phyloP scores from a whole-genome alignment of 75 land plant genomes.

The Pinus tabuliformis region DNA sequence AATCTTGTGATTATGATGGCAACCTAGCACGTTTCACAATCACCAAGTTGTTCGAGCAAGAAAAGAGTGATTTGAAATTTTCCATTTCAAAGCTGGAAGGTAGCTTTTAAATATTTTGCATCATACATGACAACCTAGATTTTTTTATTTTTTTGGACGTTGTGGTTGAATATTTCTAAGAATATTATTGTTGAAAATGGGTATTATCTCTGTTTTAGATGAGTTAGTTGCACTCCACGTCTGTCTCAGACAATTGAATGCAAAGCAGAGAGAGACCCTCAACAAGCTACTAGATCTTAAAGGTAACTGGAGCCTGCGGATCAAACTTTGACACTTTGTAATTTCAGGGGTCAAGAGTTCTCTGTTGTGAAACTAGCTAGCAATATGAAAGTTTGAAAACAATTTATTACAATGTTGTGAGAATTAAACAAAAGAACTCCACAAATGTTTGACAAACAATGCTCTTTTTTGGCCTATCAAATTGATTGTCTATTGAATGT shows the following conservation, averaged over 20 bases:
- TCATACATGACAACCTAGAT: background rate
- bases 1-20: background rate
- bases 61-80: constrained; percentile 1
- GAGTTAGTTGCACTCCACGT: constrained; percentile 8
- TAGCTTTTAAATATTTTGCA: background rate
- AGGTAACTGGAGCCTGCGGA: background rate
- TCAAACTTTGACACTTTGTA: background rate
- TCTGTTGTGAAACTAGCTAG: background rate
- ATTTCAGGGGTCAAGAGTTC: background rate
- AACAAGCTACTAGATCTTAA: constrained; percentile 21
- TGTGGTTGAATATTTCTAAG: background rate
- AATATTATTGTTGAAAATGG: background rate
- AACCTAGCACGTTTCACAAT: background rate
- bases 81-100: constrained; percentile 19
- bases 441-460: background rate
- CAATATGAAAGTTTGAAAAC: background rate
- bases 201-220: constrained; percentile 1
- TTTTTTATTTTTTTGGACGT: background rate
- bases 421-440: background rate
- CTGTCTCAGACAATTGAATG: constrained; percentile 6
- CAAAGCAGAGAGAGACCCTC: constrained; percentile 3
- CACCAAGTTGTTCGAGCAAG: background rate
- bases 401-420: background rate
- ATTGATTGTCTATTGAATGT: background rate
- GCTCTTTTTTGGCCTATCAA: background rate